A percentile compares a stretch with the other conserved stretches of the same genome.
Evolutionary conservation across 768 basidiomycete genomes (phyloP).

Genomic region (Wakefieldia striispora): DNA sequence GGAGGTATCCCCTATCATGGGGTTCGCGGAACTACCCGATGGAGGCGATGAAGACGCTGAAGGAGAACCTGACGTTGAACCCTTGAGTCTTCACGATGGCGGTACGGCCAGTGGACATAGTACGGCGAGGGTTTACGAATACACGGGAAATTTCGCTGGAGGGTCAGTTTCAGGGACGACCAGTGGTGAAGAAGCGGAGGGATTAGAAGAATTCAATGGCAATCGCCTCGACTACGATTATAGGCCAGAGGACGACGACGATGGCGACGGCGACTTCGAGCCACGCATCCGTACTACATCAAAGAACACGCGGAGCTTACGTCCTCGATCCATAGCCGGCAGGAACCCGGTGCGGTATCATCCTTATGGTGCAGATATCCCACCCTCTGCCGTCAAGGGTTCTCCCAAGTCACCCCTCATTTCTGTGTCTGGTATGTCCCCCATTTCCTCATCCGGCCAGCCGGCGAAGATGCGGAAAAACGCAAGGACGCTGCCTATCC

Average conservation of each 20-base stretch:
- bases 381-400: slow-evolving; percentile 30
- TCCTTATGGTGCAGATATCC: slow-evolving; percentile 28
- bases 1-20: slow-evolving; percentile 33
- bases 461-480: slow-evolving; percentile 33
- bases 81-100: slow-evolving; percentile 26
- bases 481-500: slow-evolving; percentile 46
- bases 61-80: slow-evolving; percentile 30
- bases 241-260: slow-evolving; percentile 28
- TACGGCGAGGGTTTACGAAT: slow-evolving; percentile 28
- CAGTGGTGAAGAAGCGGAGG: slow-evolving; percentile 28
- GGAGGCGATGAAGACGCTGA: slow-evolving; percentile 37
- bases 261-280: slow-evolving; percentile 35
- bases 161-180: slow-evolving; percentile 23
- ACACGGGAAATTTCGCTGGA: slow-evolving; percentile 14
- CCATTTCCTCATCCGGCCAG: slow-evolving; percentile 22
- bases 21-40: slow-evolving; percentile 28
- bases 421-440: slow-evolving; percentile 30
- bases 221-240: slow-evolving; percentile 31
- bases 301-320: slow-evolving; percentile 38
- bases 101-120: slow-evolving; percentile 24
- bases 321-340: slow-evolving; percentile 34
- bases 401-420: slow-evolving; percentile 32
- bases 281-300: slow-evolving; percentile 33
- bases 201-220: slow-evolving; percentile 19
- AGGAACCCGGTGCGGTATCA: slow-evolving; percentile 34